Base-by-base conservation (phyloP, 2,329 filamentous ascomycete species). In the Arachnomyces sp. region DNA sequence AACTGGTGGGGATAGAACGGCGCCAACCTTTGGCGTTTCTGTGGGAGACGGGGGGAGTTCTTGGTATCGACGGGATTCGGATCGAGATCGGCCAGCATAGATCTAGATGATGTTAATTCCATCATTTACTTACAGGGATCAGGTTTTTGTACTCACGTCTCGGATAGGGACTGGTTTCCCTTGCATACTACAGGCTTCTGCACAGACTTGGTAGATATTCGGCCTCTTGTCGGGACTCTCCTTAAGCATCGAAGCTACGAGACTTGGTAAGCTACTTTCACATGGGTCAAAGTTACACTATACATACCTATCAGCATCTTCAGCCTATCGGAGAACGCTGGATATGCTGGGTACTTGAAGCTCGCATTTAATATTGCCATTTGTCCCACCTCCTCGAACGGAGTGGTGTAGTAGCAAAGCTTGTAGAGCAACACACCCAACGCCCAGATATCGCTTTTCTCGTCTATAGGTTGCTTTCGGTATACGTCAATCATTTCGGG, bases 401-500 rank as follows among this genome's bases (percentile, higher is more conserved):
- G 92, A 4, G 92, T 98, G 1, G 92, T 98, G 65, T 98, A 98
- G 65, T 96, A 98, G 70, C 92, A 98, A 46, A 98, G 73, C 71
- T 98, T 98, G 71, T 98, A 98, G 40, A 98, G 67, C 43, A 98
- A 69, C 31, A 98, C 92, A 4, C 92, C 92, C 45, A 98, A 67
- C 1, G 92, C 92, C 92, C 89, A 98, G 20, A 98, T 95, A 62
- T 98, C 92, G 36, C 89, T 93, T 69, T 98, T 98, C 67, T 98
- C 92, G 58, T 98, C 87, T 57, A 98, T 94, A 1, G 92, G 88
- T 53, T 89, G 86, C 63, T 93, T 94, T 47, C 89, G 76, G 66
- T 95, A 98, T 16, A 98, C 92, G 57, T 98, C 92, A 45, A 98
- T 82, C 92, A 98, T 98, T 66, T 98, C 92, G 4, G 92, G 92